Evolutionary conservation across 1,284 basidiomycete genomes (phyloP).

Genomic region (Irpex sp.): DNA sequence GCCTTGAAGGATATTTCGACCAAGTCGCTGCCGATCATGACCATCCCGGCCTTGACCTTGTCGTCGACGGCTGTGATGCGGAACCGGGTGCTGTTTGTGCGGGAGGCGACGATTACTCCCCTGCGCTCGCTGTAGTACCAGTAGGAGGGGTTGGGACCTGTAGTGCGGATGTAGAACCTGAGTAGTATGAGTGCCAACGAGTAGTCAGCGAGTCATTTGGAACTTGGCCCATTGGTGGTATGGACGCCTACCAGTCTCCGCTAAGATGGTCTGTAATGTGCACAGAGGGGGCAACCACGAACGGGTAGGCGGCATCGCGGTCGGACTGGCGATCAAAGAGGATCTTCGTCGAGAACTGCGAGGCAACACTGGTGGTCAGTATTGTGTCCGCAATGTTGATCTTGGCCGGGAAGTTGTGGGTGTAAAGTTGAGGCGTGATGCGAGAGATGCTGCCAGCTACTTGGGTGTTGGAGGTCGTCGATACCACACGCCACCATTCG

Average conservation of each 20-base stretch:
- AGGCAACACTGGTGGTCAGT: background rate
- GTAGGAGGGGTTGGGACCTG: background rate
- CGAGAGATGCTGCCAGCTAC: background rate
- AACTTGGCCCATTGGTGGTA: background rate
- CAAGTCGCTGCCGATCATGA: background rate
- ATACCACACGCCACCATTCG: background rate
- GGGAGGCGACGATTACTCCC: background rate
- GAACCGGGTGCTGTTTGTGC: background rate
- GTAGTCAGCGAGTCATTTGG: background rate
- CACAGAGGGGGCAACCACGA: background rate
- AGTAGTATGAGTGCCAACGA: background rate
- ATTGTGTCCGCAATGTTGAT: background rate
- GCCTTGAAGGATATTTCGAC: background rate
- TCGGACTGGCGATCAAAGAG: background rate
- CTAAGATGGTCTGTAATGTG: background rate
- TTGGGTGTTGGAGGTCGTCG: background rate
- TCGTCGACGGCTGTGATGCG: background rate
- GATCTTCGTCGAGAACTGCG: background rate
- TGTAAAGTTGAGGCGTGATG: background rate
- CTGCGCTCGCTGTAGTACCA: background rate
- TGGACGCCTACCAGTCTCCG: background rate
- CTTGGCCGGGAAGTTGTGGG: background rate
- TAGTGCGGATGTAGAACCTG: background rate
- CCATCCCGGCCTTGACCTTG: background rate
- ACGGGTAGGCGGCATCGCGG: background rate